Conservation (phyloP, 257 asterid species). For the Dorcoceras hygrometricum region DNA sequence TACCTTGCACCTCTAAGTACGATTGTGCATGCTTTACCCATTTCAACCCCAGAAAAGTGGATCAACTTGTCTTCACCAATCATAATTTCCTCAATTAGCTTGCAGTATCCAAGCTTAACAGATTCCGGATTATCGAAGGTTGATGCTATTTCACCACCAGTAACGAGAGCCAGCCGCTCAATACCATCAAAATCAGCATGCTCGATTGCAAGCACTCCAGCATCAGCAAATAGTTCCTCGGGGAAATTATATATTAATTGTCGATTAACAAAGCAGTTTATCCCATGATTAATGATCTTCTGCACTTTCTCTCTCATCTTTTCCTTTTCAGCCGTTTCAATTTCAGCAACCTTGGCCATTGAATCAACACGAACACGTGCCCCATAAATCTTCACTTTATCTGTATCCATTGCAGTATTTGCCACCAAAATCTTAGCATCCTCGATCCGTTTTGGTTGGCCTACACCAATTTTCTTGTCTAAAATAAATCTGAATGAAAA, state of each 20-base stretch:
- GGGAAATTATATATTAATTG: conserved; percentile 96
- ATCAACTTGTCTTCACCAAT: conserved; percentile 97
- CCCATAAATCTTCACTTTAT: conserved; percentile 94
- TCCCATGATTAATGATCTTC: conserved; percentile 83
- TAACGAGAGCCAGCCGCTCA: conserved; percentile 85
- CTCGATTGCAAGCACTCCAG: conserved; percentile 91
- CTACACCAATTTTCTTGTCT: conserved; percentile 95
- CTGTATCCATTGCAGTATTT: conserved; percentile 98
- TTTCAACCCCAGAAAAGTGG: conserved; percentile 93
- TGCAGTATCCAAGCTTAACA: conserved; percentile 91
- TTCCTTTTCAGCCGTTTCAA: conserved; percentile 88
- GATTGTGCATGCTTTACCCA: conserved; percentile 98
- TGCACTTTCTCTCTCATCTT: conserved; percentile 92
- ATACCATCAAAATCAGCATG: conserved; percentile 99
- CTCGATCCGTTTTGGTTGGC: conserved; percentile 97
- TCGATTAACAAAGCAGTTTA: conserved; percentile 90
- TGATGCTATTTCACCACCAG: conserved; percentile 95
- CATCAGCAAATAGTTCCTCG: conserved; percentile 94
- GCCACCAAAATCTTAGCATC: conserved; percentile 95
- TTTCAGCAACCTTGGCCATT: conserved; percentile 96
- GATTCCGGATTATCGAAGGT: conserved; percentile 96
- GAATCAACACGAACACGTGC: conserved; percentile 99
- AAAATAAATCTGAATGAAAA: conserved; percentile 69
- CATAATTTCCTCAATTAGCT: conserved; percentile 93
- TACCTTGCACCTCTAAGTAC: conserved; percentile 96